Evolutionary conservation across 2,329 filamentous ascomycete species (phyloP), one percentile per base, ranked within the genome.

Genomic region (Talaromyces sp.): DNA sequence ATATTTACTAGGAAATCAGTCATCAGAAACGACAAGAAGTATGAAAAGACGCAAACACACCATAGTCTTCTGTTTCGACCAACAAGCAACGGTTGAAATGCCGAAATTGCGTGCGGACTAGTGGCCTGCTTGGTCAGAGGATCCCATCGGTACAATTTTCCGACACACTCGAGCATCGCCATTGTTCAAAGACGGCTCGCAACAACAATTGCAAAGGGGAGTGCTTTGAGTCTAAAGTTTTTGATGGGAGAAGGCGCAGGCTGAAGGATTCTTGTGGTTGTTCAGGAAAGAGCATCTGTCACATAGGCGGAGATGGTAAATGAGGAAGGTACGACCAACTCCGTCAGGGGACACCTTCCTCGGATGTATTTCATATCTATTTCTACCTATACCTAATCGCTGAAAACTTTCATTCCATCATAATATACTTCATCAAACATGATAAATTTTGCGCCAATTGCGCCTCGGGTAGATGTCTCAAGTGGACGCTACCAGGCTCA

Each of bases 41-140:
- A 31, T 49, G 41, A 15, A 25, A 10, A 56, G 50, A 35, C 15
- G 27, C 15, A 19, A 47, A 59, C 31, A 3, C 67, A 78, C 78
- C 78, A 80, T 61, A 45, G 69, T 19, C 61, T 72, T 15, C 27
- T 31, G 61, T 79, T 73, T 64, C 79, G 69, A 7, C 79, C 79
- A 43, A 80, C 68, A 22, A 75, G 71, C 19, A 79, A 65, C 47
- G 78, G 74, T n/a, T 73, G 66, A 33, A 71, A 68, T 25, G 73
- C 71, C 61, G 72, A 72, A 49, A 80, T 71, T 17, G 67, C 56
- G 10, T 69, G 61, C 1, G 67, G 67, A 2, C 70, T 33, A 11
- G 43, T 66, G 17, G 50, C 58, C 22, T 67, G 37, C 4, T 64
- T 58, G 3, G 68, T 70, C 8, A 39, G n/a, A 13, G 71, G 66